Evolutionary conservation across 2,329 filamentous ascomycete genomes (phyloP), one percentile per base, ranked within the genome.

Genomic region (Lizonia empirigonia): DNA sequence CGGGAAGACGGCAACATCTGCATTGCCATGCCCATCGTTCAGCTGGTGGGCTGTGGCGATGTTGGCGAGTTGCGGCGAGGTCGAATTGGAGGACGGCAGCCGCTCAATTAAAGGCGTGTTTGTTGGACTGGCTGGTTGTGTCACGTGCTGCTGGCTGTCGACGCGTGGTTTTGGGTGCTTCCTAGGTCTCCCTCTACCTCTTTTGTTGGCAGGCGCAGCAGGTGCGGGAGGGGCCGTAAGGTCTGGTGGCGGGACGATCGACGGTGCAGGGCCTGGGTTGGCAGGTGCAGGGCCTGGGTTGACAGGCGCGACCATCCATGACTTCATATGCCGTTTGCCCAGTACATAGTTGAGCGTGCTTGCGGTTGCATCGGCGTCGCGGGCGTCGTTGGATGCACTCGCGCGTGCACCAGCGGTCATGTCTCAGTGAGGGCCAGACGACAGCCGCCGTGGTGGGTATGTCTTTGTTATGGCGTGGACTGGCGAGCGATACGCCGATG

Each of bases 1-100:
- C 5, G 84, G 83, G 40, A 87, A 77, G 16, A 82, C 74, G 26
- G 72, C 60, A 50, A 67, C 57, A 16, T 41, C 29, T 4, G 44
- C 47, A 23, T 47, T 33, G 34, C 18, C 36, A 18, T 22, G 41
- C 13, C 30, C 33, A 24, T 44, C 9, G 5, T 37, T 38, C 10
- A 32, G 32, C 10, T 49, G 48, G 23, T 27, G 47, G 10, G 56
- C 47, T 23, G 30, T 49, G 5, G 65, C 12, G 44, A 60, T 45
- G 49, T 72, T 74, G 18, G 70, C 56, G 10, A 73, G 65, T 39
- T 65, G 63, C 1, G 70, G 71, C 13, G 70, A 73, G 9, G 64
- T 65, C n/a, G 71, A 70, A 35, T 63, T 73, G 2, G 68, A 69
- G 7, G 58, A 34, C 10, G 63, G 60, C 16, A 63, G 54, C n/a